Percentiles rank a stretch among this genome's conserved stretches.
These are phyloP conservation scores for Polyrhizophydium stewartii DNA, from an alignment of 371 early-diverging fungal genomes.

Conservation along the genomic window DNA sequence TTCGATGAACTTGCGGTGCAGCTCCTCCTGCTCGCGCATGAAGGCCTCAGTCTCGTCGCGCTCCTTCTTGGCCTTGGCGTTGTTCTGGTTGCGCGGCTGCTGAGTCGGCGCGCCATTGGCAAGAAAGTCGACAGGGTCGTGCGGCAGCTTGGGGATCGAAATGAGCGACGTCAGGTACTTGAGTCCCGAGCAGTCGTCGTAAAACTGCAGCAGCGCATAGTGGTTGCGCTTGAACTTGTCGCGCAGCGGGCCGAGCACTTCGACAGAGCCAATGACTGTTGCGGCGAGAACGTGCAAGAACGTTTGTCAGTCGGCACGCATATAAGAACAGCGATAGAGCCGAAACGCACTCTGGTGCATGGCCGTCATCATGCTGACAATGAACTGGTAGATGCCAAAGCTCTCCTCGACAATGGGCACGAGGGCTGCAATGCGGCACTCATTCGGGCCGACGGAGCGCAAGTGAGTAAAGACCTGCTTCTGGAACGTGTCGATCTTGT, in stretches of 20 bases:
- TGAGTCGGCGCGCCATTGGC: conserved; percentile 13
- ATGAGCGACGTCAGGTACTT: conserved; percentile 90
- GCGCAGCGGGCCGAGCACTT: conserved; percentile 84
- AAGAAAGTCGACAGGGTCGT: conserved; percentile 32
- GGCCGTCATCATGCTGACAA: conserved; percentile 90
- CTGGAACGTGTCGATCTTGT: conserved; percentile 87
- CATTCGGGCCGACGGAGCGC: conserved; percentile 81
- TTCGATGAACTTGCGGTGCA: conserved; percentile 11
- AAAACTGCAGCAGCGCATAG: conserved; percentile 83
- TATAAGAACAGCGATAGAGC: conserved; percentile 1
- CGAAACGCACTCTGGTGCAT: conserved; percentile 83
- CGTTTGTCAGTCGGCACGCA: not conserved
- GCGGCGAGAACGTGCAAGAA: not conserved
- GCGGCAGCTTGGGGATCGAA: conserved; percentile 81
- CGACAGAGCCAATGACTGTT: conserved; percentile 60
- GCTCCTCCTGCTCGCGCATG: conserved; percentile 13
- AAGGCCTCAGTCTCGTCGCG: conserved; percentile 10
- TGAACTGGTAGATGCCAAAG: conserved; percentile 92
- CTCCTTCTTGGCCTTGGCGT: not conserved
- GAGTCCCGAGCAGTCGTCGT: conserved; percentile 84
- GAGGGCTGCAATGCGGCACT: conserved; percentile 90
- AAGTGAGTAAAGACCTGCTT: conserved; percentile 81
- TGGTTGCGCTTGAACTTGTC: conserved; percentile 82
- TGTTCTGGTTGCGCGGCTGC: conserved; percentile 6
- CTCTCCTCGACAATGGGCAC: conserved; percentile 96